A percentile compares a stretch with the other conserved stretches of the same genome.
These are phyloP conservation scores for Chaetomium sp. DNA, from an alignment of 2,329 filamentous ascomycete genomes.

Conservation along the genomic window DNA sequence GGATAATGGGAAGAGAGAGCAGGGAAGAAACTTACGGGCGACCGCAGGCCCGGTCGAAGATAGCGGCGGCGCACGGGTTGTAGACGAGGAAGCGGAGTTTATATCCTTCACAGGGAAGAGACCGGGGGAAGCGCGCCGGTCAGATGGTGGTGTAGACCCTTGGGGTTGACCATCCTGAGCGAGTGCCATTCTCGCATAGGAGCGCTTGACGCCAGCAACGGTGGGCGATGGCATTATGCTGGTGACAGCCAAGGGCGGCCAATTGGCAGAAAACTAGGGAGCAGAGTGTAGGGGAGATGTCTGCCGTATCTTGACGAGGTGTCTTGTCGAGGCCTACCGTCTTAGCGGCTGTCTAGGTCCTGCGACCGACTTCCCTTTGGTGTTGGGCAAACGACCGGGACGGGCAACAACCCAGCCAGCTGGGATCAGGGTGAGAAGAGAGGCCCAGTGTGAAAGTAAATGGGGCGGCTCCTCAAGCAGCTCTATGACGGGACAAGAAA, in stretches of 20 bases:
- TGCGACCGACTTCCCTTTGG: too few species aligned
- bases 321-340: neutral
- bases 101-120: constrained; percentile 1
- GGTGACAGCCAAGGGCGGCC: neutral
- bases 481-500: too few species aligned
- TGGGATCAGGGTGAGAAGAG: too few species aligned
- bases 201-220: constrained; percentile 24
- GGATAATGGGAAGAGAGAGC: too few species aligned
- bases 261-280: neutral
- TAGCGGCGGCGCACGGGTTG: neutral
- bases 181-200: constrained; percentile 21
- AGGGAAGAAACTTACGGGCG: constrained; percentile 6
- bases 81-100: neutral
- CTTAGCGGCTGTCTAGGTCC: too few species aligned
- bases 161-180: constrained; percentile 10
- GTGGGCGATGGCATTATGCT: constrained; percentile 17
- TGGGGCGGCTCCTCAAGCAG: too few species aligned
- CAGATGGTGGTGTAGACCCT: neutral
- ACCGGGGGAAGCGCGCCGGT: constrained; percentile 8
- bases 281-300: neutral
- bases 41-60: neutral
- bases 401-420: too few species aligned
- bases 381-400: too few species aligned
- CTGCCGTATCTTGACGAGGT: neutral
- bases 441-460: too few species aligned